A percentile compares a stretch with the other conserved stretches of the same genome.
These are phyloP conservation scores for Voacanga thouarsii DNA, from an alignment of 257 asterid genomes.

Conservation along the genomic window DNA sequence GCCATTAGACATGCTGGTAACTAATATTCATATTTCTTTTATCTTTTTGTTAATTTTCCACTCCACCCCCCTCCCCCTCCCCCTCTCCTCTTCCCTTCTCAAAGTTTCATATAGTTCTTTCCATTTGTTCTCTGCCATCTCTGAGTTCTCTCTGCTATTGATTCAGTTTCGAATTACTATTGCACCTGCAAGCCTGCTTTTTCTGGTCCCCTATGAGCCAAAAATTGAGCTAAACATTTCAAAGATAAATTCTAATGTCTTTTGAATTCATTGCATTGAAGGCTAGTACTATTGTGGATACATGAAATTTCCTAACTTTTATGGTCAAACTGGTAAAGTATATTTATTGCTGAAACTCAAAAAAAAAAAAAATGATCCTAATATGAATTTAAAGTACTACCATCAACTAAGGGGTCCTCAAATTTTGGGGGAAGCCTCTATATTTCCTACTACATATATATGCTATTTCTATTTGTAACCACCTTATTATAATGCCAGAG, in stretches of 20 bases:
- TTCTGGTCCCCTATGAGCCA: background rate
- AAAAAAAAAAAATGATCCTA: too few relatives aligned
- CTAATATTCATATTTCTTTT: background rate
- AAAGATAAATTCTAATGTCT: background rate
- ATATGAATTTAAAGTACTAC: too few relatives aligned
- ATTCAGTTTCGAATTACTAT: background rate
- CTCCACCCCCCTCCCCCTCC: too few relatives aligned
- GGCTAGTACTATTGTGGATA: background rate
- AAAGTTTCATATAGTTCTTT: background rate
- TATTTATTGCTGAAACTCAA: conserved; percentile 20
- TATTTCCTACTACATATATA: too few relatives aligned
- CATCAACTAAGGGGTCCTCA: too few relatives aligned
- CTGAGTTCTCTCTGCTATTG: background rate
- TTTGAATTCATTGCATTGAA: background rate
- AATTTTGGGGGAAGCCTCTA: too few relatives aligned
- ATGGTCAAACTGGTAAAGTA: conserved; percentile 10
- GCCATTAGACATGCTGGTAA: conserved; percentile 91
- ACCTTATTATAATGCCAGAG: background rate
- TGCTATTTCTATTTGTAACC: too few relatives aligned
- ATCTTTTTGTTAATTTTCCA: too few relatives aligned
- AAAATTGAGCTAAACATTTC: background rate
- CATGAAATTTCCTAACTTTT: conserved; percentile 11
- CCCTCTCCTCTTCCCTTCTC: too few relatives aligned
- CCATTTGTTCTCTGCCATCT: conserved; percentile 1
- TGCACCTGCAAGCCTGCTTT: background rate